Conservation (phyloP, 495 filamentous ascomycete genomes). For the Melanomma pulvis-pyrius region DNA sequence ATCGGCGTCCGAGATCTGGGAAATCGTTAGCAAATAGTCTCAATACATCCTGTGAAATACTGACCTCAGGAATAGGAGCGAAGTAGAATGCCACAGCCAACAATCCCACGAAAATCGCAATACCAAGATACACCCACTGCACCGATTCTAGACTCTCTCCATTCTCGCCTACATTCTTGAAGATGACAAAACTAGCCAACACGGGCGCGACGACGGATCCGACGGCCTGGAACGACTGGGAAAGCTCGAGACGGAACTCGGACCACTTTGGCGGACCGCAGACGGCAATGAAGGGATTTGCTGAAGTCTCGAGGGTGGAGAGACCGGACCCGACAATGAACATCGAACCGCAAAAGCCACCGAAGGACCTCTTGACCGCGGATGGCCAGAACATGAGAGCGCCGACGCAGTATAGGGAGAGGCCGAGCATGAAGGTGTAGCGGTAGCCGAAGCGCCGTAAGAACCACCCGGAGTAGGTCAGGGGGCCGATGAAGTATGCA, state of each 20-base stretch:
- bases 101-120: conserved; percentile 68
- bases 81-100: conserved; percentile 68
- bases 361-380: conserved; percentile 62
- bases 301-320: conserved; percentile 71
- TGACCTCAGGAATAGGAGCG: conserved; percentile 69
- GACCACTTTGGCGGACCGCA: conserved; percentile 71
- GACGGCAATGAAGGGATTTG: conserved; percentile 69
- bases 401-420: conserved; percentile 64
- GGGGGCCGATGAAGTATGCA: conserved; percentile 66
- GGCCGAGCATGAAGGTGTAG: conserved; percentile 61
- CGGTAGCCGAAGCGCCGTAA: conserved; percentile 65
- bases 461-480: conserved; percentile 68
- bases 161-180: conserved; percentile 56
- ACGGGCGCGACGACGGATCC: conserved; percentile 68
- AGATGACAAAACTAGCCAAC: conserved; percentile 69
- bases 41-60: background rate
- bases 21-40: background rate
- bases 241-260: conserved; percentile 69
- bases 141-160: conserved; percentile 58
- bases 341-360: conserved; percentile 68
- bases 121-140: conserved; percentile 76
- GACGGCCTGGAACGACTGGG: conserved; percentile 70
- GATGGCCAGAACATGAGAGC: conserved; percentile 66
- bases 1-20: conserved; percentile 62
- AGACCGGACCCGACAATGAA: conserved; percentile 74